A percentile compares a stretch with the other conserved stretches of the same genome.
Evolutionary conservation across 139 green algal species (phyloP).

Genomic region (Tetradesmus lagerheimii): DNA sequence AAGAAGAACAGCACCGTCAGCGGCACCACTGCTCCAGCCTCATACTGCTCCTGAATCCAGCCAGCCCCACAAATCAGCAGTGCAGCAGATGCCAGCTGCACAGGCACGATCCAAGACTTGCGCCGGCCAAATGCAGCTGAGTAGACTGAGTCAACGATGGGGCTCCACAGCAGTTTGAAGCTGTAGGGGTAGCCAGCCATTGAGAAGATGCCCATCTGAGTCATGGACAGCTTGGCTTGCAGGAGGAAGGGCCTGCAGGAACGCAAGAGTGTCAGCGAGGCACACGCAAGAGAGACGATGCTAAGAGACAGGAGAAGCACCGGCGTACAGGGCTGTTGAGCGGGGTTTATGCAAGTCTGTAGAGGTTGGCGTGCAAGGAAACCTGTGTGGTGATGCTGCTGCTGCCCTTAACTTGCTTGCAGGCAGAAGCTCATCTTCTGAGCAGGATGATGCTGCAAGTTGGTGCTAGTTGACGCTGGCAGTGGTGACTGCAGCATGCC

Average conservation of each 20-base stretch:
- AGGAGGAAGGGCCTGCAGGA: slow-evolving; percentile 88
- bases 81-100: slow-evolving; percentile 66
- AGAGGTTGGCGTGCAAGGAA: not conserved
- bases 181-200: slow-evolving; percentile 92
- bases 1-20: slow-evolving; percentile 89
- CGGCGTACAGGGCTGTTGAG: not conserved
- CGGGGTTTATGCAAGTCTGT: not conserved
- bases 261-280: not conserved
- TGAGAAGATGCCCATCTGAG: slow-evolving; percentile 89
- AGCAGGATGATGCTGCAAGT: not conserved
- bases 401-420: not conserved
- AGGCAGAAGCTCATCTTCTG: too few relatives aligned
- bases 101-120: slow-evolving; percentile 91
- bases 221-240: slow-evolving; percentile 82
- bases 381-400: not conserved
- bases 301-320: too few relatives aligned
- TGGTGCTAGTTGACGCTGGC: too few relatives aligned
- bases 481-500: too few relatives aligned
- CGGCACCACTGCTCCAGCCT: slow-evolving; percentile 69
- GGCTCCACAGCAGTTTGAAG: slow-evolving; percentile 95
- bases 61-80: slow-evolving; percentile 52
- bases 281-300: too few relatives aligned
- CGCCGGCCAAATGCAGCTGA: slow-evolving; percentile 69
- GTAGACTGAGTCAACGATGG: slow-evolving; percentile 91
- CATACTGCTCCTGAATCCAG: slow-evolving; percentile 52